Evolutionary conservation across 2,329 filamentous ascomycete genomes (phyloP), one percentile per base, ranked within the genome.

Genomic region (Apiospora koreana): DNA sequence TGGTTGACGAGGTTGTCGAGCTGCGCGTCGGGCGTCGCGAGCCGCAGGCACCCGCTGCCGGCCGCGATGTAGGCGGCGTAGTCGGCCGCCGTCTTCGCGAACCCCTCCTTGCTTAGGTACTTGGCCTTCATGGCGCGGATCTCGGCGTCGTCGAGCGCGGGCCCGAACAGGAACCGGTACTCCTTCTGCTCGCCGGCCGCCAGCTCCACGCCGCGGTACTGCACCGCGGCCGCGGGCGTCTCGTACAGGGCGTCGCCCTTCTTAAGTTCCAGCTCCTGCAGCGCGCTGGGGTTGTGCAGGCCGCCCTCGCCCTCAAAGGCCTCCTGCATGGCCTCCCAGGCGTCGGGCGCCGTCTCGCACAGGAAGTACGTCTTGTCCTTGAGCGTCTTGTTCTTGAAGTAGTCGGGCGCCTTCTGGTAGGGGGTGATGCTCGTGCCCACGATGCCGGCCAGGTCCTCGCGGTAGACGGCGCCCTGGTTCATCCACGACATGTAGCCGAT

Each of bases 401-500:
- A 89, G 70, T 89, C 86, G 71, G 83, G 81, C 0, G 86, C 83
- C 74, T 88, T 88, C 71, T 89, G 87, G 74, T 89, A 89, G 0
- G 87, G 87, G 1, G 86, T 88, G 71, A 87, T 83, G 74, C 84
- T 84, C 77, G 80, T 87, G 31, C 81, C 86, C 14, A 89, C 81
- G 16, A 89, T 80, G 31, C 84, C 87, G 28, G 80, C 80, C 25
- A 88, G 80, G 12, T 86, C 83, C 7, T 79, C 69, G 28, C 83
- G 81, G 80, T 85, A 88, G 72, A 86, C 84, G 45, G 84, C 86
- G 42, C 85, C 86, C 76, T 88, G 87, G 76, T 88, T 89, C 87
- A 89, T 89, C 87, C 87, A 89, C 18, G 87, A 88, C 86, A 88
- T 88, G 78, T 87, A 88, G n/a, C 87, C 87, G 68, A 88, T 82